A percentile compares a stretch with the other conserved stretches of the same genome.
phyloP scores from a whole-genome alignment of 495 filamentous ascomycete genomes.

The Aspergillus leporis region DNA sequence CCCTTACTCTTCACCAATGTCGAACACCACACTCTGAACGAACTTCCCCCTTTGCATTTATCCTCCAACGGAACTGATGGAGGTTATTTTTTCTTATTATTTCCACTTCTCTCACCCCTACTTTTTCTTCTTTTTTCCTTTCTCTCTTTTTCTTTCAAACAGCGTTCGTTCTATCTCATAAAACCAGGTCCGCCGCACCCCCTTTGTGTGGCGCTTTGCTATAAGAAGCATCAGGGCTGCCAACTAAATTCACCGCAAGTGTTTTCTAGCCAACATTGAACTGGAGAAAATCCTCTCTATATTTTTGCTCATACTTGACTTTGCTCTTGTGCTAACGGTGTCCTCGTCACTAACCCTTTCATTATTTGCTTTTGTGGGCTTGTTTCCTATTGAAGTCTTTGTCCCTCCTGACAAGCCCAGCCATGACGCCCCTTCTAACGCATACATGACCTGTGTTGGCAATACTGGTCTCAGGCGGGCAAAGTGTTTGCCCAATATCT shows the following conservation, averaged over 20 bases:
- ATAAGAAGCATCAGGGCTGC: neutral
- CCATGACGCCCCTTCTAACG: neutral
- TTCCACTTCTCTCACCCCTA: neutral
- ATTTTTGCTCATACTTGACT: constrained; percentile 5
- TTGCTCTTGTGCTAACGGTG: constrained; percentile 1
- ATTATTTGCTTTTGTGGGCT: neutral
- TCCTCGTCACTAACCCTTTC: neutral
- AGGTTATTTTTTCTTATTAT: neutral
- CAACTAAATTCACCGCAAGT: neutral
- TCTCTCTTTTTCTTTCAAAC: neutral
- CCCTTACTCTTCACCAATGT: neutral
- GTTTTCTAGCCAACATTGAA: neutral
- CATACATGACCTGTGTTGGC: neutral
- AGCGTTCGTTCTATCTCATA: neutral
- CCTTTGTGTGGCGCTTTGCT: neutral
- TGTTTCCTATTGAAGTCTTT: neutral
- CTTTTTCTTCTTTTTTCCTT: constrained; percentile 1
- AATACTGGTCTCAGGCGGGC: neutral
- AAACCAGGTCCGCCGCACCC: neutral
- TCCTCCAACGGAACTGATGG: too few species aligned
- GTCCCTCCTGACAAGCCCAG: neutral
- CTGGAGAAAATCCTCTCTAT: neutral
- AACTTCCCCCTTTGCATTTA: neutral
- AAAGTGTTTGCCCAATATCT: constrained; percentile 1
- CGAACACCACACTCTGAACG: neutral